Base-by-base conservation (phyloP, 805 yeast species). In the Metschnikowia gruessii region DNA sequence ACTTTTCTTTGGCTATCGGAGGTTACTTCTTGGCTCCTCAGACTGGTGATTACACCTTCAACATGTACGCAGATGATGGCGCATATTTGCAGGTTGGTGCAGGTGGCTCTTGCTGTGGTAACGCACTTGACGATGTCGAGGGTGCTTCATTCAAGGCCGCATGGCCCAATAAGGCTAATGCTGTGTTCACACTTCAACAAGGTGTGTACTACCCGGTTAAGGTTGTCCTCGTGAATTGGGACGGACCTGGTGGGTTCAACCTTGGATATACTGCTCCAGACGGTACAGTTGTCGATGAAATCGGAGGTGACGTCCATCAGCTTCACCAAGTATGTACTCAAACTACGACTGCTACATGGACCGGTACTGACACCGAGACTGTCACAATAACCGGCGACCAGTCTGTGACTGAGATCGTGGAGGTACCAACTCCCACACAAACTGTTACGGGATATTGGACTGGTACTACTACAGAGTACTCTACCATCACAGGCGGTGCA, bases 361-460 rank as follows among this genome's bases (percentile, higher is more conserved):
- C 43, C 2, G 43, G 48, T 13, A 39, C 43, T 4, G 12, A 11
- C 3, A 29, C 43, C 19, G 11, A 17, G 3, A 42, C 50, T 12
- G 9, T 22, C n/a, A 38, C 50, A 2, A 17, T 7, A 11, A 21
- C 44, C 5, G 46, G 29, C 3, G 51, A 52, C 24, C 46, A 22
- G 0, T 45, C 46, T 9, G 49, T 29, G 12, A 44, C 53, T 12
- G 49, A 48, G n/a, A 35, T 52, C 10, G 40, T 56, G 9, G 54
- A 54, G 2, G 54, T 54, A 9, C 59, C 58, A 9, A 37, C 43
- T 19, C 53, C 54, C 18, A 45, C 48, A 4, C 17, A 31, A 12
- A 48, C 58, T 7, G 33, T 43, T 3, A 58, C 62, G 11, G 17
- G 48, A 1, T 46, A 52, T n/a, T 48, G 56, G 58, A 45, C 54